Conservation (phyloP, 202 grass and related monocot genomes). For the Elaeis oleifera region DNA sequence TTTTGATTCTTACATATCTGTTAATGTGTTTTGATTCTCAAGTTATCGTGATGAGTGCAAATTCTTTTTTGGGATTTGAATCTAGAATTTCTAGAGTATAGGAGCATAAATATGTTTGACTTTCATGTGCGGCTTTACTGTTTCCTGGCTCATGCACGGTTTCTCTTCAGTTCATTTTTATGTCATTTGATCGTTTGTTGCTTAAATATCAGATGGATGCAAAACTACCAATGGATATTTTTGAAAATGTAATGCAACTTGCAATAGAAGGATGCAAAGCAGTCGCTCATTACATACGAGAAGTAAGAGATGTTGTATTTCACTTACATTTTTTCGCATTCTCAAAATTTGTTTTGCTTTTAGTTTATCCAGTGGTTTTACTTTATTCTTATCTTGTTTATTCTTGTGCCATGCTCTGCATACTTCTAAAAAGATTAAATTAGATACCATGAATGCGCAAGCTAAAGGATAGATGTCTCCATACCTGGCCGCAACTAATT, state of each 20-base stretch:
- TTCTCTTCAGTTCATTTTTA: conserved; percentile 11
- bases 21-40: too few relatives aligned
- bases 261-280: conserved; percentile 95
- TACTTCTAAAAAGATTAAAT: too few relatives aligned
- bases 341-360: background rate
- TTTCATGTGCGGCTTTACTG: too few relatives aligned
- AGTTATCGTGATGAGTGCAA: too few relatives aligned
- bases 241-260: conserved; percentile 91
- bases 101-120: too few relatives aligned
- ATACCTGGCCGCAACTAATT: too few relatives aligned
- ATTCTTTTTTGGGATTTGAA: too few relatives aligned
- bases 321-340: conserved; percentile 7
- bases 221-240: conserved; percentile 79
- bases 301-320: conserved; percentile 36
- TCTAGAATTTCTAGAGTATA: too few relatives aligned
- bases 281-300: conserved; percentile 64
- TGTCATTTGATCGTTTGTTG: background rate
- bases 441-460: too few relatives aligned
- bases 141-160: background rate
- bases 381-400: background rate
- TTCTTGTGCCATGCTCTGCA: too few relatives aligned
- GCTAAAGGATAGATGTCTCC: too few relatives aligned
- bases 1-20: too few relatives aligned
- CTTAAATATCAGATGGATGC: conserved; percentile 69
- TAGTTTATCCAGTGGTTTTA: background rate